Evolutionary conservation across 768 basidiomycete species (phyloP), one percentile per base, ranked within the genome.

Genomic region (Stropharia rugosoannulata): DNA sequence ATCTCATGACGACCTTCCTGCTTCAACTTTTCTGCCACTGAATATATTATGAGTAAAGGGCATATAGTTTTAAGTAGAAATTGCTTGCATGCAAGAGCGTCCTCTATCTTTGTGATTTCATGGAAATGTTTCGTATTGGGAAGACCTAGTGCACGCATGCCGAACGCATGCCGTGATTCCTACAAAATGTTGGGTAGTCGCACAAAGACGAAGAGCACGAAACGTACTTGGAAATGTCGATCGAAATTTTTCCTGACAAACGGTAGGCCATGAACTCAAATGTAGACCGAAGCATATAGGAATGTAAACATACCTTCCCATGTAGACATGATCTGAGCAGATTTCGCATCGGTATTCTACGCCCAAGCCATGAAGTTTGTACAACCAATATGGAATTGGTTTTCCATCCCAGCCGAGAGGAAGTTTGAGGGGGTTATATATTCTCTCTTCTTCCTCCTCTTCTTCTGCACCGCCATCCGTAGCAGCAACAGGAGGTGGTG

Each of bases 51-150:
- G n/a, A 61, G 22, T 15, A 7, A 43, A 45, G 44, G 37, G 25
- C 42, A 38, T 49, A 8, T 18, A 18, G 6, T 37, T 36, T 16
- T 10, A 32, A 7, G 43, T 12, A 13, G 39, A 9, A 25, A 25
- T 5, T 22, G 32, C 94, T 62, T 68, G 98, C 96, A 77, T 32
- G 94, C 84, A 54, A 99, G 83, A 0, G 95, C 97, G 75, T 99
- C 97, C 65, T 95, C 91, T 60, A 99, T 99, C 49, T 89, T 85
- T 22, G 95, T 98, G 57, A 99, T 98, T 72, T 97, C 97, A 67
- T 97, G 95, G 79, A 98, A 99, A 73, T 99, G 97, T 72, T 96
- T 98, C 2, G 96, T 98, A 62, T 98, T 98, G 1, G 97, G 97
- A 55, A 99, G 79, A 36, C 97, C 97, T 27, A 99, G 81, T 10